A percentile compares a stretch with the other conserved stretches of the same genome.
Evolutionary conservation across 176 grass and related monocot species (phyloP).

Genomic region (Oryza brachyantha): DNA sequence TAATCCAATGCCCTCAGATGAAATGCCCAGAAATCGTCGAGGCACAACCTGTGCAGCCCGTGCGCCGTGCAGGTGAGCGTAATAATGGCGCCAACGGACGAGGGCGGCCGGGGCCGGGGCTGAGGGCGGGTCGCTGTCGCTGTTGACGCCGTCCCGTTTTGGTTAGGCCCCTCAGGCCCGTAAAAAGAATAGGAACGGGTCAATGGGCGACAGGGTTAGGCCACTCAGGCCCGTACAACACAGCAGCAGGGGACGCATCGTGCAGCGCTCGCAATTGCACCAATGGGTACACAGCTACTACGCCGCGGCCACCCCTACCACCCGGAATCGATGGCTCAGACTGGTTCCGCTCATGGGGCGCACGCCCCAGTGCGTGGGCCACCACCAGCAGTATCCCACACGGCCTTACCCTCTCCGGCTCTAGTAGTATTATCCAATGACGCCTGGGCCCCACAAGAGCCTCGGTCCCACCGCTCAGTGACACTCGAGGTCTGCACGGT

Average conservation of each 20-base stretch:
- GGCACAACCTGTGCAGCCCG: no score
- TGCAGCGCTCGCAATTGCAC: constrained; percentile 8
- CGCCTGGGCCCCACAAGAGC: background rate
- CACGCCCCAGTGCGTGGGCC: constrained; percentile 38
- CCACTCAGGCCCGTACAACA: constrained; percentile 21
- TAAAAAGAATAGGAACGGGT: constrained; percentile 22
- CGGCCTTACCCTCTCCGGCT: background rate
- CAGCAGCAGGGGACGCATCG: background rate
- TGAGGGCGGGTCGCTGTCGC: background rate
- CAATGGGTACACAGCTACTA: background rate
- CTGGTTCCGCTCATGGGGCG: constrained; percentile 6
- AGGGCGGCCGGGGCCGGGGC: background rate
- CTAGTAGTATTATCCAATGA: background rate
- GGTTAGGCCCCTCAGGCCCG: constrained; percentile 11
- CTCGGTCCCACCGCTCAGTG: background rate
- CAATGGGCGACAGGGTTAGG: constrained; percentile 21
- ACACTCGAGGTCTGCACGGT: rapidly evolving
- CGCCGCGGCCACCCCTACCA: background rate
- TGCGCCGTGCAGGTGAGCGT: background rate
- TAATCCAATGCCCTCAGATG: no score
- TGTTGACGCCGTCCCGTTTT: constrained; percentile 13
- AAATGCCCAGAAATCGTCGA: no score
- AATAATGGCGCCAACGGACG: background rate
- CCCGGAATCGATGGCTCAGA: background rate
- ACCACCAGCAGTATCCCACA: background rate